These are phyloP conservation scores for Hippophae gyantsensis DNA, from an alignment of 306 rosid species.

Conservation along the genomic window DNA sequence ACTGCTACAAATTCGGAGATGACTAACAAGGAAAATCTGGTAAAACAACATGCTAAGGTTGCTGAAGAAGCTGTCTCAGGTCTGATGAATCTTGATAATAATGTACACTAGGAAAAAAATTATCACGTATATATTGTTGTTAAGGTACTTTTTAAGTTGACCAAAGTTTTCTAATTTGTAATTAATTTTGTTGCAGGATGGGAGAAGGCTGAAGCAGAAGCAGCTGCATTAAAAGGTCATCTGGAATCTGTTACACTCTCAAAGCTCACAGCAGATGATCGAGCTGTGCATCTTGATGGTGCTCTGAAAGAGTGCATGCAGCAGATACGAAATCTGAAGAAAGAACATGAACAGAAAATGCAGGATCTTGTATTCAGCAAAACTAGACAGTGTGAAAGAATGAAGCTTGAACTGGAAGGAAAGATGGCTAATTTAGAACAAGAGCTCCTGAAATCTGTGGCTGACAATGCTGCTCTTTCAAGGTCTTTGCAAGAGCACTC, in stretches of 20 bases:
- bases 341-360: slow-evolving; percentile 83
- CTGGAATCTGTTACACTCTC: slow-evolving; percentile 77
- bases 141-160: slow-evolving; percentile 11
- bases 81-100: slow-evolving; percentile 17
- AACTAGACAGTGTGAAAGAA: slow-evolving; percentile 76
- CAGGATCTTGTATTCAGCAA: slow-evolving; percentile 70
- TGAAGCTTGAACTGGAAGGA: slow-evolving; percentile 77
- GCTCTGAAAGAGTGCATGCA: slow-evolving; percentile 98
- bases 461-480: slow-evolving; percentile 73
- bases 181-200: slow-evolving; percentile 52
- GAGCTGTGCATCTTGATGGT: slow-evolving; percentile 85
- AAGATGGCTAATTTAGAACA: slow-evolving; percentile 68
- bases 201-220: slow-evolving; percentile 99
- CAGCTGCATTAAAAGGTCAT: slow-evolving; percentile 78
- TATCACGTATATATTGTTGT: slow-evolving; percentile 2
- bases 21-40: slow-evolving; percentile 67
- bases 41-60: slow-evolving; percentile 92
- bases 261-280: slow-evolving; percentile 86
- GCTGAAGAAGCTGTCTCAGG: slow-evolving; percentile 99
- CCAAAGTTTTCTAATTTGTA: slow-evolving; percentile 3
- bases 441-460: slow-evolving; percentile 71
- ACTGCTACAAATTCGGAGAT: slow-evolving; percentile 69
- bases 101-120: neutral
- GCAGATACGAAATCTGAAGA: slow-evolving; percentile 84
- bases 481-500: slow-evolving; percentile 93